Percentiles rank a stretch among this genome's conserved stretches.
Conservation (phyloP, 768 basidiomycete genomes). For the Xerocomus brunneocitrinus region DNA sequence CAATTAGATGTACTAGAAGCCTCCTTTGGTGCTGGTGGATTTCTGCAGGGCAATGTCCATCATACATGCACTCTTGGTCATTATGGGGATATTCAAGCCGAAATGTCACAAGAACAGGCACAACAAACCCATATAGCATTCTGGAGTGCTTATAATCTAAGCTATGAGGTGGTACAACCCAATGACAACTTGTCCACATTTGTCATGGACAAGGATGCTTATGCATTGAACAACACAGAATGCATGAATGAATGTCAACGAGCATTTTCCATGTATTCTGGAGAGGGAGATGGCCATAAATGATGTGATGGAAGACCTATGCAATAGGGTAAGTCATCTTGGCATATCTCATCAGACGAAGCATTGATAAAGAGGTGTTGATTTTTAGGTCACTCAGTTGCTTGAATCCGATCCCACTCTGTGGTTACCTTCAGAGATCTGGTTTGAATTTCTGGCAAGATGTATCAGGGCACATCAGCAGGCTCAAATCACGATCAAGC, state of each 20-base stretch:
- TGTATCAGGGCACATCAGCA: not conserved
- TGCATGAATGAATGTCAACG: not conserved
- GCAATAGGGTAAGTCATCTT: not conserved
- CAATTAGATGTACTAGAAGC: slow-evolving; percentile 1
- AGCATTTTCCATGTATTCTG: slow-evolving; percentile 1
- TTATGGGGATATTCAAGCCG: slow-evolving; percentile 12
- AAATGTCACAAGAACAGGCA: slow-evolving; percentile 4
- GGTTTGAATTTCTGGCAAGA: slow-evolving; percentile 7
- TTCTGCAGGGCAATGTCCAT: slow-evolving; percentile 1
- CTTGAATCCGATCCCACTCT: slow-evolving; percentile 2
- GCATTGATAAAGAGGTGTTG: no score
- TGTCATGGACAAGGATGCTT: slow-evolving; percentile 1
- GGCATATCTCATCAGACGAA: no score
- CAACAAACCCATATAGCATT: slow-evolving; percentile 10
- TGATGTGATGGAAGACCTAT: not conserved
- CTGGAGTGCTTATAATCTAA: slow-evolving; percentile 12
- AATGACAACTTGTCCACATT: not conserved
- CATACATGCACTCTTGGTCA: slow-evolving; percentile 5
- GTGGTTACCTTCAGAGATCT: slow-evolving; percentile 3
- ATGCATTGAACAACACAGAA: slow-evolving; percentile 5
- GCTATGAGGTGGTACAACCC: slow-evolving; percentile 5
- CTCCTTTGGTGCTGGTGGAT: slow-evolving; percentile 9
- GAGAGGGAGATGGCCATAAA: not conserved
- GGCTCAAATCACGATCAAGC: not conserved
- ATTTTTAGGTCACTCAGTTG: not conserved